Conservation (phyloP, 2,329 filamentous ascomycete genomes). For the Xylariaceae sp. region DNA sequence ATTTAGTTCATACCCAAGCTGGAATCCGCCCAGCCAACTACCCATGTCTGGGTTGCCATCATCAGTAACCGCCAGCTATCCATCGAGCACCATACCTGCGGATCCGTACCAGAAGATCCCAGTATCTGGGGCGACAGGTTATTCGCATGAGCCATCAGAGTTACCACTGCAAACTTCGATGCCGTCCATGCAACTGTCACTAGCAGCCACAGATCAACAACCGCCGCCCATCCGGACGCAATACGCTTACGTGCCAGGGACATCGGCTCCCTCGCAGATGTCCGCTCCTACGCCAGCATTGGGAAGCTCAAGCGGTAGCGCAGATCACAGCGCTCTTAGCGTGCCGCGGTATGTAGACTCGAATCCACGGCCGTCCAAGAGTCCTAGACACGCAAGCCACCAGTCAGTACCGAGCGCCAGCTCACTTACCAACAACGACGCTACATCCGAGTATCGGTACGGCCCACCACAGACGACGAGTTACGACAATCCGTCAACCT, state of each 20-base stretch:
- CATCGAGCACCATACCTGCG: slow-evolving; percentile 56
- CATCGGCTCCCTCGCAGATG: slow-evolving; percentile 58
- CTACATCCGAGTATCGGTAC: slow-evolving; percentile 63
- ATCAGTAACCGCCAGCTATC: slow-evolving; percentile 54
- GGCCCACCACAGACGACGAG: slow-evolving; percentile 47
- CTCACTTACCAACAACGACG: slow-evolving; percentile 57
- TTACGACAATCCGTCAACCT: slow-evolving; percentile 29
- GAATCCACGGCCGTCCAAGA: slow-evolving; percentile 62
- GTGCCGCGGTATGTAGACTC: slow-evolving; percentile 64
- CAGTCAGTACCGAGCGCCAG: slow-evolving; percentile 59
- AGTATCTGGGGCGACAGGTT: slow-evolving; percentile 55
- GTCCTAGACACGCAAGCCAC: slow-evolving; percentile 60
- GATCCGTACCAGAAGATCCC: slow-evolving; percentile 63
- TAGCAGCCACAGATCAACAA: slow-evolving; percentile 57
- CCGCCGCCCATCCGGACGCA: slow-evolving; percentile 55
- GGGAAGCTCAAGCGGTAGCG: slow-evolving; percentile 34
- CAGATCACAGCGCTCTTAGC: slow-evolving; percentile 57
- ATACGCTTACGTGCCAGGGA: slow-evolving; percentile 61
- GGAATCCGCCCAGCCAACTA: slow-evolving; percentile 55
- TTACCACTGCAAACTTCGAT: slow-evolving; percentile 61
- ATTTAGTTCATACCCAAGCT: slow-evolving; percentile 63
- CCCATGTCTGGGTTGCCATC: slow-evolving; percentile 57
- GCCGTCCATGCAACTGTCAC: slow-evolving; percentile 60
- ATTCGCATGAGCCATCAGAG: slow-evolving; percentile 59
- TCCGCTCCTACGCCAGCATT: slow-evolving; percentile 49